Evolutionary conservation across 106 monocot species (phyloP), one percentile per base, ranked within the genome.

Genomic region (Hemerocallis citrina): DNA sequence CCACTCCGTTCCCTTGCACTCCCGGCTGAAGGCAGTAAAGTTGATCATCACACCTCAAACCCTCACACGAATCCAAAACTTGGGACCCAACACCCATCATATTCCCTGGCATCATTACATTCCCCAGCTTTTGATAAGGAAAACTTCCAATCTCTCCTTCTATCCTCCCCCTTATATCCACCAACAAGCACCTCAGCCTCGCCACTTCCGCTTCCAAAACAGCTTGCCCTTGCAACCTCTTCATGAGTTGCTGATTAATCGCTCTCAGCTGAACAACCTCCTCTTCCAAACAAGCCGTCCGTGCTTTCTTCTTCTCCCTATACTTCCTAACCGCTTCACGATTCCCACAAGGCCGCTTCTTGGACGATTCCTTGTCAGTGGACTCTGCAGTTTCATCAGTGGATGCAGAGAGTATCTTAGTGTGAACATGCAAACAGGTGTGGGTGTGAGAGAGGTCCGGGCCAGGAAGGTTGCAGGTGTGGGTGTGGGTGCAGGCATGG

Each of bases 381-480:
- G 81, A 77, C 12, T 93, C 85, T 0, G 74, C 65, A 13, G 64
- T 62, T n/a, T n/a, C n/a, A 0, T 63, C 6, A 20, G 78, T 27
- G 16, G 70, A 59, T 34, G 59, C 59, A 0, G 90, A 78, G 36
- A 96, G 63, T 23, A 90, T 87, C 66, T 88, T 89, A 61, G 90
- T 90, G 77, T 96, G 96, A 41, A 87, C 86, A 65, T 96, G 96
- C 66, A 84, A 81, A 64, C 96, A 96, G 33, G 89, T 95, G 52
- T 92, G 92, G 22, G 92, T 92, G 70, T 96, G 96, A 11, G 90
- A 91, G 17, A 77, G 78, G 64, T 82, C 91, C 3, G 81, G 78
- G 11, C 81, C 86, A 3, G 90, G 81, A 14, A 81, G 91, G 66
- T 84, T 96, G 77, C 91, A 91, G 11, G 86, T 90, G 72, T 96